Conservation (phyloP, 2,329 filamentous ascomycete species). For the Clathrospora elynae region DNA sequence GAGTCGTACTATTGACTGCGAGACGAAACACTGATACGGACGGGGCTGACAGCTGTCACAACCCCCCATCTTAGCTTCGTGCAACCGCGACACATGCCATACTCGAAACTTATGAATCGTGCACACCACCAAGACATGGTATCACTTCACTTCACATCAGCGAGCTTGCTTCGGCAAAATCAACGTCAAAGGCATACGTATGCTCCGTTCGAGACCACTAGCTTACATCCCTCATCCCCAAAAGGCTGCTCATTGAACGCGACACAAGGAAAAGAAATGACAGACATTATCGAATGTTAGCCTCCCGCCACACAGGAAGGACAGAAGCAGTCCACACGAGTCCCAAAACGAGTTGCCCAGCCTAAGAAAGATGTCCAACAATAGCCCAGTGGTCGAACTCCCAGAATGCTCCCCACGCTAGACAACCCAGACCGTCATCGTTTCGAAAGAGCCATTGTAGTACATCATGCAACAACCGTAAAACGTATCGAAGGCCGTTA, state of each 20-base stretch:
- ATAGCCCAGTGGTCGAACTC: slow-evolving; percentile 12
- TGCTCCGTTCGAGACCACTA: slow-evolving; percentile 23
- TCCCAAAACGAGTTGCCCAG: slow-evolving; percentile 14
- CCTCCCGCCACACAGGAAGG: slow-evolving; percentile 11
- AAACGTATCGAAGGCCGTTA: slow-evolving; percentile 31
- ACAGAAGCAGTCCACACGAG: slow-evolving; percentile 16
- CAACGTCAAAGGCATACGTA: slow-evolving; percentile 16
- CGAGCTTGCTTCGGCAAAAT: not conserved
- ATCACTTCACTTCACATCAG: not conserved
- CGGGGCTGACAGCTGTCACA: slow-evolving; percentile 4
- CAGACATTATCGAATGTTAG: slow-evolving; percentile 31
- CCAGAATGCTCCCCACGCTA: slow-evolving; percentile 8
- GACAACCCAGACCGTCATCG: slow-evolving; percentile 23
- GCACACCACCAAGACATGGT: not conserved
- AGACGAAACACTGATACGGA: no score
- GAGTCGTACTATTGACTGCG: no score
- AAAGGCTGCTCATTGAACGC: slow-evolving; percentile 30
- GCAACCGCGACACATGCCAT: not conserved
- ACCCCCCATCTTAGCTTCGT: not conserved
- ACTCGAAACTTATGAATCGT: not conserved
- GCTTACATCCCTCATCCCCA: slow-evolving; percentile 32
- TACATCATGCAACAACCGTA: slow-evolving; percentile 29
- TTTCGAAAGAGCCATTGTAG: slow-evolving; percentile 22
- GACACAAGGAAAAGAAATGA: slow-evolving; percentile 34
- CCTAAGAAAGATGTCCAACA: slow-evolving; percentile 3